Base-by-base conservation (phyloP, 208 protist genomes). In the Wallacemonas rigidus region DNA sequence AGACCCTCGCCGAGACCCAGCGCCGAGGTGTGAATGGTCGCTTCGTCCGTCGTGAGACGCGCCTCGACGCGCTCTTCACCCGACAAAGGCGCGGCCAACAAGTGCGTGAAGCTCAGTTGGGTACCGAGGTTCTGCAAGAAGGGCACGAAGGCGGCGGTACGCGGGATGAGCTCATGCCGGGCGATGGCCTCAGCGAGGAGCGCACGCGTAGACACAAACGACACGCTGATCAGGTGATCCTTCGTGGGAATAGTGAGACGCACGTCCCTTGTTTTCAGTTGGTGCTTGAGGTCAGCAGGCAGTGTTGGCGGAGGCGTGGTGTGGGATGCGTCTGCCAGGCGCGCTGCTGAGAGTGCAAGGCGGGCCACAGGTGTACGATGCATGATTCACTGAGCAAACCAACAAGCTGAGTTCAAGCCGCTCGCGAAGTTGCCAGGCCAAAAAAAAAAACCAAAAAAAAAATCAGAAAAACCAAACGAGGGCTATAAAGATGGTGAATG, bases 1-100 rank as follows among this genome's bases (percentile, higher is more conserved):
- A 84, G 75, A 50, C 84, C 89, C 79, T 95, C 91, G 1, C 91
- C 91, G 51, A 95, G 82, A 4, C 86, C 91, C 47, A 94, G 55
- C 11, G 91, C 78, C 53, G 92, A 81, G 1, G 76, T 82, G 48
- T 82, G 35, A 26, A 91, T 82, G 11, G 85, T 91, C 7, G 83
- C 82, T 47, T 91, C 82, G 47, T 88, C 76, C 9, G 68, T 55
- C 1, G 80, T 88, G 64, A 92, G 85, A 2, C 85, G 81, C 12
- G 73, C 51, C 43, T 81, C 79, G 15, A 95, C 86, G 9, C 90
- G 90, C 69, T 95, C 88, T 72, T 95, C 88, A 11, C 86, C 84
- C 15, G 90, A 83, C 38, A 81, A 78, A 40, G 80, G 74, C 8
- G 83, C 76, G 12, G 88, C 82, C 2, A 93, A 76, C 15, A 95